Evolutionary conservation across 768 basidiomycete species (phyloP).

Genomic region (Russula brevipes): DNA sequence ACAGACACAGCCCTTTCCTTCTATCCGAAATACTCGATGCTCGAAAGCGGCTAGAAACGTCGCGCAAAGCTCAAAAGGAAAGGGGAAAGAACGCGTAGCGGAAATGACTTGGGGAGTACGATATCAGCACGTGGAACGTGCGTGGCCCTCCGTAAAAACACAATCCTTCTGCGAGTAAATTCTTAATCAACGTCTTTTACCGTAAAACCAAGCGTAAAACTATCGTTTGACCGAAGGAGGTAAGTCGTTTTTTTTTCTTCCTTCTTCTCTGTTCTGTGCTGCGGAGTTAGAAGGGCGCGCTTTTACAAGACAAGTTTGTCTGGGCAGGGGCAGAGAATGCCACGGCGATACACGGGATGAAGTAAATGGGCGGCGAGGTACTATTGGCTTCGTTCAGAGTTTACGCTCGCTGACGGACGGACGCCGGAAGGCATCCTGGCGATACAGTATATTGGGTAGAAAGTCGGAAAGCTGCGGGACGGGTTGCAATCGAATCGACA

Average conservation of each 20-base stretch:
- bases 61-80: too few species aligned
- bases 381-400: neutral
- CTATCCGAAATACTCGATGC: too few species aligned
- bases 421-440: neutral
- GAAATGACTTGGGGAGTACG: neutral
- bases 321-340: neutral
- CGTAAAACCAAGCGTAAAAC: neutral
- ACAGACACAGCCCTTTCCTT: neutral
- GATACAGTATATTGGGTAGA: neutral
- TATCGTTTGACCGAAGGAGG: neutral
- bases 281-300: neutral
- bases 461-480: neutral
- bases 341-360: neutral
- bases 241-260: neutral
- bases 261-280: neutral
- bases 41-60: too few species aligned
- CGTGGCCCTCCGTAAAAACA: too few species aligned
- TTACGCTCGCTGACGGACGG: neutral
- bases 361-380: neutral
- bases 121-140: too few species aligned
- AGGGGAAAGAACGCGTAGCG: neutral
- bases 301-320: neutral
- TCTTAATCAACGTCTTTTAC: neutral
- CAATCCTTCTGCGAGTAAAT: neutral
- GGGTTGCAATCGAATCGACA: neutral